These are phyloP conservation scores for Gossypium stocksii DNA, from an alignment of 345 rosid species.

Conservation along the genomic window DNA sequence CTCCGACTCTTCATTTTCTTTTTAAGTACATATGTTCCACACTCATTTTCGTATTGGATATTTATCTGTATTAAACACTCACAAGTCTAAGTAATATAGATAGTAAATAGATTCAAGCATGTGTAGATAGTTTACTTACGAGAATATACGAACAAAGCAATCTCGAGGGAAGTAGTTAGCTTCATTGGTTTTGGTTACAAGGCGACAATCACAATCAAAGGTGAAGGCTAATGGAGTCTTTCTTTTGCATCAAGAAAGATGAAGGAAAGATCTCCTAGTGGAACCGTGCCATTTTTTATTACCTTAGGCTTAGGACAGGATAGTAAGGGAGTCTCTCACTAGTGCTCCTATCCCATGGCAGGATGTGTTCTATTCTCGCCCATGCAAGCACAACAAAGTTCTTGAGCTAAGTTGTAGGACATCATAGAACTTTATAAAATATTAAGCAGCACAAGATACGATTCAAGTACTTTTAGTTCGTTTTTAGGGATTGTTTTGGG, in stretches of 20 bases:
- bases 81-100: not conserved
- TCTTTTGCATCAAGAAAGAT: no score
- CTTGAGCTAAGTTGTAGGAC: slow-evolving; percentile 1
- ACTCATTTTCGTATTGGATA: not conserved
- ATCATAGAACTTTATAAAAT: not conserved
- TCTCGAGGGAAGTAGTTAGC: no score
- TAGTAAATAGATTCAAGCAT: not conserved
- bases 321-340: no score
- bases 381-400: not conserved
- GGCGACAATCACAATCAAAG: no score
- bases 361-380: no score
- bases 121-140: not conserved
- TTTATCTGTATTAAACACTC: not conserved
- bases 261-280: no score
- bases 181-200: no score
- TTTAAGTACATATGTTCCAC: not conserved
- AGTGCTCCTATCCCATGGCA: no score
- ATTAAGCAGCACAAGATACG: not conserved
- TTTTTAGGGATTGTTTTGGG: not conserved
- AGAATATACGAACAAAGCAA: not conserved
- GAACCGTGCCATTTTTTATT: no score
- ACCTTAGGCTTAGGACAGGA: no score
- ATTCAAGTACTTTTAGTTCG: not conserved
- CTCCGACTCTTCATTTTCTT: not conserved
- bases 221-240: no score